phyloP scores from a whole-genome alignment of 176 grass and related monocot genomes.

The Bothriochloa decipiens region DNA sequence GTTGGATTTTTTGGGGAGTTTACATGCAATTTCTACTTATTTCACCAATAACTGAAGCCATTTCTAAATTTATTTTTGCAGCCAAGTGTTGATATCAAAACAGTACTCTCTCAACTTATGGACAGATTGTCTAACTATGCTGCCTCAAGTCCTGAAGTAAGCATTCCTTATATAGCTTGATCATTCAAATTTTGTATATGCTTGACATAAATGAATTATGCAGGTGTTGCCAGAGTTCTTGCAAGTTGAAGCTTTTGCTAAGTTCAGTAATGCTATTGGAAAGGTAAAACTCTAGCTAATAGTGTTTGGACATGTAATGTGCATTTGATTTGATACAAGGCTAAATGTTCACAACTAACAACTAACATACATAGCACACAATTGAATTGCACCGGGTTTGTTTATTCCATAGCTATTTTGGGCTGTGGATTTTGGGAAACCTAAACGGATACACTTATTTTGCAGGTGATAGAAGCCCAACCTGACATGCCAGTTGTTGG shows the following conservation, averaged over 20 bases:
- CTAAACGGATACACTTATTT: constrained; percentile 30
- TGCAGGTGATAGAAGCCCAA: constrained; percentile 97
- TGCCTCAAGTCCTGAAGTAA: constrained; percentile 85
- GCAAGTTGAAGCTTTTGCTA: constrained; percentile 99
- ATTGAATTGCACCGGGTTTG: not conserved
- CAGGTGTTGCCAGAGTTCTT: constrained; percentile 95
- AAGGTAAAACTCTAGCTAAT: constrained; percentile 59
- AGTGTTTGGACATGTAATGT: not conserved
- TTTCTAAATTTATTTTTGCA: constrained; percentile 53
- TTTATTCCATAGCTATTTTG: constrained; percentile 12
- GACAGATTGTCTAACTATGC: constrained; percentile 98
- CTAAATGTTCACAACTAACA: not conserved
- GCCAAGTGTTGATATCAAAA: constrained; percentile 98
- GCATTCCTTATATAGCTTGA: constrained; percentile 32
- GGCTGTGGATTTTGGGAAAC: constrained; percentile 27
- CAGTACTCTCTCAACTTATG: constrained; percentile 93
- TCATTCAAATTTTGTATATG: constrained; percentile 24
- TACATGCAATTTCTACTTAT: constrained; percentile 35
- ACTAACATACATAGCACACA: not conserved
- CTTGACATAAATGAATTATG: constrained; percentile 61
- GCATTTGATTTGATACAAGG: constrained; percentile 24
- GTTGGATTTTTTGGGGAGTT: constrained; percentile 7
- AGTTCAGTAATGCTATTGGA: constrained; percentile 94
- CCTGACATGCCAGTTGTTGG: constrained; percentile 94
- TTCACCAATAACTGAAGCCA: constrained; percentile 8